A percentile compares a stretch with the other conserved stretches of the same genome.
Evolutionary conservation across 2,329 filamentous ascomycete species (phyloP).

Genomic region (Aureobasidium sp.): DNA sequence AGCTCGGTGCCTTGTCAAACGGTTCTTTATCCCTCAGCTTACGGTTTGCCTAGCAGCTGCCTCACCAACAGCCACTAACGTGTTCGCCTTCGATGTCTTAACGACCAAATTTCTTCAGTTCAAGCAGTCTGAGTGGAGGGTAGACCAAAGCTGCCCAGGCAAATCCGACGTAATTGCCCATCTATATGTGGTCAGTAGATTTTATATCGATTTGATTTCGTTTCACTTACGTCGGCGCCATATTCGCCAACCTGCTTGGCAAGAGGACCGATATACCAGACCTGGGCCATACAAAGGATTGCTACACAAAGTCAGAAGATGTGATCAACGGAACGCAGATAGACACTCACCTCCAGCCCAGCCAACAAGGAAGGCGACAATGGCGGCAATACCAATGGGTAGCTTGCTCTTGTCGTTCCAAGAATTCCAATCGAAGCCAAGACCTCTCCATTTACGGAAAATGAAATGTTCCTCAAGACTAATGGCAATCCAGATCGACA

Average conservation of each 20-base stretch:
- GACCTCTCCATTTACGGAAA: constrained; percentile 56
- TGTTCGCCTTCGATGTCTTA: constrained; percentile 29
- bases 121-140: constrained; percentile 57
- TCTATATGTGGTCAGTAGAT: constrained; percentile 32
- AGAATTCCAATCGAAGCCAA: constrained; percentile 63
- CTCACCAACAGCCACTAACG: too few species aligned
- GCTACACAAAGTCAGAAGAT: constrained; percentile 28
- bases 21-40: too few species aligned
- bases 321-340: neutral
- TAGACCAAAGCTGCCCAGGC: constrained; percentile 65
- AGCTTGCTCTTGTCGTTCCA: constrained; percentile 68
- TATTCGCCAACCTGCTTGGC: constrained; percentile 63
- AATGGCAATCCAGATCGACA: constrained; percentile 71
- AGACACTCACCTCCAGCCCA: constrained; percentile 59
- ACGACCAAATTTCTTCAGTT: constrained; percentile 55
- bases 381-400: constrained; percentile 68
- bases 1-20: too few species aligned
- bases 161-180: constrained; percentile 69
- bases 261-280: constrained; percentile 73
- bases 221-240: constrained; percentile 59
- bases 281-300: constrained; percentile 74
- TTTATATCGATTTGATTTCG: neutral
- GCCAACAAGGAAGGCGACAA: constrained; percentile 68
- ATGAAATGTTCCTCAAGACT: constrained; percentile 68
- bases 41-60: too few species aligned